Base-by-base conservation (phyloP, 129 eudicot species). In the Saussurea involucrata region DNA sequence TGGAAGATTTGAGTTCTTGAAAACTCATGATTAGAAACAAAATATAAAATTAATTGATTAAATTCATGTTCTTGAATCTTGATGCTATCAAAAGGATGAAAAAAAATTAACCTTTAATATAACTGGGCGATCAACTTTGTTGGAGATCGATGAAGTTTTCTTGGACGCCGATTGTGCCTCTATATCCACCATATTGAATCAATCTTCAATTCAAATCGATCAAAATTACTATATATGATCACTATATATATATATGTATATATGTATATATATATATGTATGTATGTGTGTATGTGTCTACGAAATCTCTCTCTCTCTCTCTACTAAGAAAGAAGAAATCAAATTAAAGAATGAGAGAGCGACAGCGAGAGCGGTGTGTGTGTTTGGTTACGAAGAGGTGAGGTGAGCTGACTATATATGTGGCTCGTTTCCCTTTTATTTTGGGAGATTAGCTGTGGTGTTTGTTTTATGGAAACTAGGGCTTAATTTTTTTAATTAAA, bases 71-170 rank as follows among this genome's bases (percentile, higher is more conserved):
- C 20, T 60, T 12, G 8, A 3, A 6, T n/a, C n/a, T n/a, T 57
- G 64, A 28, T 29, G 36, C 37, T 31, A 44, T 29, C 15, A 65
- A 65, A 6, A 57, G 5, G 33, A 72, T 13, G 21, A 28, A 63
- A 13, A 49, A 20, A 15, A 37, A 11, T 27, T 25, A 29, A 87
- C 95, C 92, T 85, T 87, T 73, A 89, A 81, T 8, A 76, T 27
- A 24, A 89, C 85, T 20, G 87, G 81, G 9, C 87, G 85, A 66
- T 78, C 71, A 7, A 79, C 77, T 32, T 86, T 84, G 29, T 72
- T 72, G 80, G 82, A 78, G n/a, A 86, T 79, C 31, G 83, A 63
- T 34, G 72, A 6, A 66, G 80, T 31, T 44, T 21, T 9, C 0
- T 1, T 4, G 11, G 71, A 7, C 8, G 37, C 40, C 5, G 67